A percentile compares a stretch with the other conserved stretches of the same genome.
phyloP scores from a whole-genome alignment of 169 alveolate species.

The Eimeria tenella region DNA sequence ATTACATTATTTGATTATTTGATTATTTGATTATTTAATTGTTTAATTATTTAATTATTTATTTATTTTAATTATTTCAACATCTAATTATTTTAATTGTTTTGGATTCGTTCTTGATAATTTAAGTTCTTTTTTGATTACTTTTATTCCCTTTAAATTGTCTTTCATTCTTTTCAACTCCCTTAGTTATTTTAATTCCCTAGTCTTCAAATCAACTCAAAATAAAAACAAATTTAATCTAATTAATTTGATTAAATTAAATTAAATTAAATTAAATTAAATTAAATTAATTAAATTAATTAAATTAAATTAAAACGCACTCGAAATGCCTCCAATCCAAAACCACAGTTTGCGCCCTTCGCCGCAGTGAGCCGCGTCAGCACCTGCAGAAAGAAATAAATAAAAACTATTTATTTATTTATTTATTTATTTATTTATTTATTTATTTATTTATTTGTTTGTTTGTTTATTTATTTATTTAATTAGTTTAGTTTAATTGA shows the following conservation, averaged over 20 bases:
- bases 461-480: background rate
- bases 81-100: too few species aligned
- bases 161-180: too few species aligned
- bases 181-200: too few species aligned
- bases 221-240: background rate
- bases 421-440: background rate
- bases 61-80: background rate
- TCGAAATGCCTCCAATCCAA: constrained; percentile 5
- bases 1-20: background rate
- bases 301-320: background rate
- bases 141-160: too few species aligned
- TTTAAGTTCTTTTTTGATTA: too few species aligned
- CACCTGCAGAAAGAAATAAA: constrained; percentile 25
- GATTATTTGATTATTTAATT: background rate
- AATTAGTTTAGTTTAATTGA: too few species aligned
- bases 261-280: background rate
- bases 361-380: constrained; percentile 44
- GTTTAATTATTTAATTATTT: background rate
- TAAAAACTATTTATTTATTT: background rate
- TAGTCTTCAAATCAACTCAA: background rate
- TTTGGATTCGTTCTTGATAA: background rate
- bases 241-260: background rate
- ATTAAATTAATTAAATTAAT: background rate
- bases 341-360: constrained; percentile 61
- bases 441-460: background rate